These are phyloP conservation scores for Coniochaeta prunicola DNA, from an alignment of 2,329 filamentous ascomycete genomes.

Conservation along the genomic window DNA sequence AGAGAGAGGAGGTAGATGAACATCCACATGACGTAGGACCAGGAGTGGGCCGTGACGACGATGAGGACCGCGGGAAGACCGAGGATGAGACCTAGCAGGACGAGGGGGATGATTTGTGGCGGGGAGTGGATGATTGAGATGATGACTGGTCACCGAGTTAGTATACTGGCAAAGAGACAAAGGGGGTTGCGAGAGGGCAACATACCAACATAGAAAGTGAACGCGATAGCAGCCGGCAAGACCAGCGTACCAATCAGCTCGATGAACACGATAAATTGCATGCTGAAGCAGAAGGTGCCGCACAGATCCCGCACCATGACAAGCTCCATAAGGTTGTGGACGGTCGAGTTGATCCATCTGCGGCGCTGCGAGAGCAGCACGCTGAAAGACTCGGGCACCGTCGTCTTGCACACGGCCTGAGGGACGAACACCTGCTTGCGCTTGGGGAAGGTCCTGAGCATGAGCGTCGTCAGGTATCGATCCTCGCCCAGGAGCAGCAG, in stretches of 20 bases:
- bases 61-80: slow-evolving; percentile 90
- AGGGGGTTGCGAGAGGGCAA: slow-evolving; percentile 13
- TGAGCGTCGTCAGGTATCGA: slow-evolving; percentile 91
- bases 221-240: slow-evolving; percentile 89
- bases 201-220: slow-evolving; percentile 93
- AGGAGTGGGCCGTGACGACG: slow-evolving; percentile 85
- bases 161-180: background rate
- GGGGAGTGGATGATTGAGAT: slow-evolving; percentile 73
- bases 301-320: slow-evolving; percentile 92
- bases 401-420: slow-evolving; percentile 97
- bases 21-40: slow-evolving; percentile 95
- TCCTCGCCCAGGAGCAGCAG: slow-evolving; percentile 86
- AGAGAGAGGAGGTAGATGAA: slow-evolving; percentile 87
- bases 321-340: slow-evolving; percentile 97
- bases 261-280: slow-evolving; percentile 97
- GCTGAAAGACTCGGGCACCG: slow-evolving; percentile 86
- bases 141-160: slow-evolving; percentile 49
- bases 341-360: slow-evolving; percentile 98
- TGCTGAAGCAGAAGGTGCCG: slow-evolving; percentile 98
- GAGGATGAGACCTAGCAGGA: slow-evolving; percentile 83
- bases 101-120: slow-evolving; percentile 81
- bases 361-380: slow-evolving; percentile 90
- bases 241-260: slow-evolving; percentile 93
- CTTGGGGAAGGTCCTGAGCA: slow-evolving; percentile 98
- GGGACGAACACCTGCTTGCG: slow-evolving; percentile 98